Evolutionary conservation across 345 rosid species (phyloP), one percentile per base, ranked within the genome.

Genomic region (Kernera saxatilis): DNA sequence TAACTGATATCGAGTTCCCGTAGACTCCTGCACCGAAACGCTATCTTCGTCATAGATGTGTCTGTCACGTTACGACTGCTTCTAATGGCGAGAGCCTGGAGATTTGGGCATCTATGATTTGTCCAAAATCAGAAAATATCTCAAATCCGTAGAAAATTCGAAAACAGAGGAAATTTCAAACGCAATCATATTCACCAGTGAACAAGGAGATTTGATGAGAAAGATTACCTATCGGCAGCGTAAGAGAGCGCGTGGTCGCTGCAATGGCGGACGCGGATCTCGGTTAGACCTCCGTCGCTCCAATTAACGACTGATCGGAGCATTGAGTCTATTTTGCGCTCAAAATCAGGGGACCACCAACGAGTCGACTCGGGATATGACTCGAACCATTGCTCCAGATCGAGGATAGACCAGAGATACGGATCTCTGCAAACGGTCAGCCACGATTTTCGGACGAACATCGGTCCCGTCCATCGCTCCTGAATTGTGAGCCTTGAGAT

Each of bases 401-500:
- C 91, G 86, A 93, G 84, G 13, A 27, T 30, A 30, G 82, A 43
- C 84, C 86, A 76, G 56, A 93, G 87, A 53, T 80, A 79, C n/a
- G 91, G 86, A 76, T 90, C 96, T 73, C 78, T 75, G 87, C 78
- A 81, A 55, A 83, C 88, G 51, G 41, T 70, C 33, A 79, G 84
- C 98, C 96, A 93, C 11, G 90, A 76, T 55, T 84, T 89, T 83
- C 91, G 77, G 6, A 79, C 94, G 39, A 91, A 51, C 88, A 93
- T 83, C 46, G 97, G 83, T 14, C 98, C 97, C 0, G 46, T 86
- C 97, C 96, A 90, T 76, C 87, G 87, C 45, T 87, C 83, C 55
- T 83, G 81, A 18, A 82, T 15, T 17, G 85, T 69, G 57, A 93
- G 88, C 44, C 96, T 81, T 0, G 94, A 84, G 73, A 93, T 70